Base-by-base conservation (phyloP, 2,329 filamentous ascomycete genomes). In the Spiromastix sp. region DNA sequence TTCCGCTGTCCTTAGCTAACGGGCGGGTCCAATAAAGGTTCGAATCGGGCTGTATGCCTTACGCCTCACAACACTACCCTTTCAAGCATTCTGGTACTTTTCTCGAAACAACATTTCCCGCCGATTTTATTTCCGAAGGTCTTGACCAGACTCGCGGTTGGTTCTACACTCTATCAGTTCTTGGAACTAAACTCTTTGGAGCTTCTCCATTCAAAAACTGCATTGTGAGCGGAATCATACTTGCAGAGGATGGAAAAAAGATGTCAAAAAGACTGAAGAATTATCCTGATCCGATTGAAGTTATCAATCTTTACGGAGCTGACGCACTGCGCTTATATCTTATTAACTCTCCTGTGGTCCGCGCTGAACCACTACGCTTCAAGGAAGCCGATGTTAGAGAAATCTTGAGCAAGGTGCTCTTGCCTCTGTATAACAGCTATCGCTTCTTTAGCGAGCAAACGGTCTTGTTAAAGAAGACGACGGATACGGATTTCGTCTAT, bases 231-330 rank as follows among this genome's bases (percentile, higher is more conserved):
- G 85, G 85, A 32, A 86, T 93, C 39, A 84, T 93, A 6, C 69
- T 93, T 18, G 85, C 85, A 1, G 84, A 91, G 55, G 84, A 93
- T 50, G 85, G 85, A 38, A 93, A 93, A 70, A 93, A 93, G 67
- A 93, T 93, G 85, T 91, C 85, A 9, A 93, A 93, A 61, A 77
- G 85, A 26, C 70, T 93, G 31, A 89, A 93, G 65, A 93, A 93
- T 59, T 93, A 91, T 57, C 85, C 85, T 0, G 85, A 93, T 49
- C 85, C 85, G 4, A 68, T 65, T 36, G 66, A 82, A 29, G 74
- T 93, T 44, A 87, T 93, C 68, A 65, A 79, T 41, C 81, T 81
- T 55, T 89, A 89, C 53, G 85, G 85, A 15, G 85, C 84, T 2
- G 85, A 93, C 61, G 84, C 85, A n/a, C 71, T 93, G 24, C 79